Percentiles rank a stretch among this genome's conserved stretches.
These are phyloP conservation scores for Penicillium sp. DNA, from an alignment of 2,329 filamentous ascomycete species.

Conservation along the genomic window DNA sequence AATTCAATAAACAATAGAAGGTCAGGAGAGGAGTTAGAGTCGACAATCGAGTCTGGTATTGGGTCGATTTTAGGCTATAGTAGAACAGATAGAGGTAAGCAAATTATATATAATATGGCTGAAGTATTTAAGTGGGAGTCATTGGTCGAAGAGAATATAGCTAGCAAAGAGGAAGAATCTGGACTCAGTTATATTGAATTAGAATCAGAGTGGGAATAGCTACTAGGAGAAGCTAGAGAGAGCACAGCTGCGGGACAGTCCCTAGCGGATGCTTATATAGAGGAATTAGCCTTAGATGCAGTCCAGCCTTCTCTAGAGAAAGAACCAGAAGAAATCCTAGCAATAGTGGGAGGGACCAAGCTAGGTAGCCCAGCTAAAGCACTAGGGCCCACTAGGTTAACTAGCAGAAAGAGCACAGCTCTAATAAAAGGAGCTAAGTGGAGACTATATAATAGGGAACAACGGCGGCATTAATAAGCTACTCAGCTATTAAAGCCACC, in stretches of 20 bases:
- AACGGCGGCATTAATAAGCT: constrained; percentile 3
- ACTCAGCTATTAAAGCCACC: constrained; percentile 1
- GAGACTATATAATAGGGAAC: constrained; percentile 6
- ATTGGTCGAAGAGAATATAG: not conserved
- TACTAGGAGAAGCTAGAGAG: constrained; percentile 1
- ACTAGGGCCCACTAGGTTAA: constrained; percentile 5
- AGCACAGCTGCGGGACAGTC: constrained; percentile 1
- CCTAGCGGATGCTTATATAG: constrained; percentile 2
- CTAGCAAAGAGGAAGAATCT: not conserved
- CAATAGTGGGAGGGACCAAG: constrained; percentile 8
- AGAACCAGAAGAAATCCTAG: constrained; percentile 6
- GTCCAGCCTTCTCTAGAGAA: constrained; percentile 1
- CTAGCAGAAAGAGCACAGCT: constrained; percentile 4
- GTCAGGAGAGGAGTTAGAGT: not conserved
- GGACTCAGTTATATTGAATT: not conserved
- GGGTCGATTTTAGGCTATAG: not conserved
- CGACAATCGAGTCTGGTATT: not conserved
- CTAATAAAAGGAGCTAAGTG: constrained; percentile 5
- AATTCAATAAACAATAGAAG: not conserved
- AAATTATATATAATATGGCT: not conserved
- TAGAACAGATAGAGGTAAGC: not conserved
- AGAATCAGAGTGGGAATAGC: constrained; percentile 4
- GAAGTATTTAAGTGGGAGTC: not conserved
- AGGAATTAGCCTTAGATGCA: constrained; percentile 3
- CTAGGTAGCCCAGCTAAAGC: not conserved